Conservation (phyloP, 73 alveolate genomes). For the Paramecium pentaurelia region DNA sequence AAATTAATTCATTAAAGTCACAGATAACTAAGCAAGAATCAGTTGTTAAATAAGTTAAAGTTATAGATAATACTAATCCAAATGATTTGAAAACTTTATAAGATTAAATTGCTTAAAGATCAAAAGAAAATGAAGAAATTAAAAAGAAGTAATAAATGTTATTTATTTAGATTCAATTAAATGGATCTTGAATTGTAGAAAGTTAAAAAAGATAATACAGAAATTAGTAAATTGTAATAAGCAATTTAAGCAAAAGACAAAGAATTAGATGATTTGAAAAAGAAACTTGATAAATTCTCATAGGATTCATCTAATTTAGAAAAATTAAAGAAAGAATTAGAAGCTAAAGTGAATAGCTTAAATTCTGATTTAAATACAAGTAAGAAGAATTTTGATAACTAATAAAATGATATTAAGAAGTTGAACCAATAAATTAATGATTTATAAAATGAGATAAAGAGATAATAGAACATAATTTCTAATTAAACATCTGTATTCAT, state of each 20-base stretch:
- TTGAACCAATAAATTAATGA: not conserved
- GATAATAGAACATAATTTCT: not conserved
- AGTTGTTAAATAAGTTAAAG: not conserved
- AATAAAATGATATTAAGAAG: not conserved
- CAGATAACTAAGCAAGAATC: not conserved
- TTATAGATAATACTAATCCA: constrained; percentile 14
- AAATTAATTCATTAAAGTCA: not conserved
- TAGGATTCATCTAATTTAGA: not conserved
- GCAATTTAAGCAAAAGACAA: constrained; percentile 18
- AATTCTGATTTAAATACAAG: not conserved
- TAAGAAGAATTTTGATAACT: not conserved
- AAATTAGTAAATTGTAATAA: not conserved
- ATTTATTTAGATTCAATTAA: not conserved
- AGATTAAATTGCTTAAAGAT: constrained; percentile 3
- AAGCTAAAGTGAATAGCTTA: not conserved
- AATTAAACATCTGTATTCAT: not conserved
- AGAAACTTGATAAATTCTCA: not conserved
- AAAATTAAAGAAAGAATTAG: constrained; percentile 16
- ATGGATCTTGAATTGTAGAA: constrained; percentile 13
- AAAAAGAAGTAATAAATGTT: not conserved
- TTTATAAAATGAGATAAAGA: not conserved
- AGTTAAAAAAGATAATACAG: not conserved
- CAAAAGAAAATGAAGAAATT: constrained; percentile 8
- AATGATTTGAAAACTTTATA: not conserved
- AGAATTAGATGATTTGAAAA: constrained; percentile 33